phyloP scores from a whole-genome alignment of 768 basidiomycete genomes.

The Calocybe indica region DNA sequence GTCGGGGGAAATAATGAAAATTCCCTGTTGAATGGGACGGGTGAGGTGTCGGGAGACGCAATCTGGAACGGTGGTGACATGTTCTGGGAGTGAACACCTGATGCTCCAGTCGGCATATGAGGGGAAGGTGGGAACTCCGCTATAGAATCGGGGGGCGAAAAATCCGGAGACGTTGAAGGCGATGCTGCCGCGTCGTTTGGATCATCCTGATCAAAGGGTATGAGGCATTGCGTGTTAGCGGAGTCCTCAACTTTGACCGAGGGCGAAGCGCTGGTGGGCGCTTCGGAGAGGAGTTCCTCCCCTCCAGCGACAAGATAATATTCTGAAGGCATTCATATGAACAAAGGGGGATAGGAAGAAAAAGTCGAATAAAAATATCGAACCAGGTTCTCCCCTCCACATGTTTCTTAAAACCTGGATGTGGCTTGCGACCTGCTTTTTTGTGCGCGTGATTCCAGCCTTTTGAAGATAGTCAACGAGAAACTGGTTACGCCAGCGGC shows the following conservation, averaged over 20 bases:
- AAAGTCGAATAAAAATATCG: constrained; percentile 9
- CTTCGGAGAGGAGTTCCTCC: constrained; percentile 59
- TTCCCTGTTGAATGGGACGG: too few species aligned
- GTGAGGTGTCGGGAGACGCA: background rate
- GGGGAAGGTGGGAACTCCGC: constrained; percentile 43
- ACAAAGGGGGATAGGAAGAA: constrained; percentile 7
- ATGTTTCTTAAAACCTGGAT: constrained; percentile 82
- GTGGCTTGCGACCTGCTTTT: constrained; percentile 89
- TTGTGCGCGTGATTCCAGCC: constrained; percentile 63
- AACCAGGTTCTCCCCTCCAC: constrained; percentile 82
- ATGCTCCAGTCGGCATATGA: constrained; percentile 16
- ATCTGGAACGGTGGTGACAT: background rate
- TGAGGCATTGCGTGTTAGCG: constrained; percentile 33
- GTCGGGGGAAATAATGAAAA: too few species aligned
- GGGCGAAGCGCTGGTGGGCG: constrained; percentile 31
- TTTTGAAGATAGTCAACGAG: constrained; percentile 76
- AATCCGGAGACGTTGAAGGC: constrained; percentile 37
- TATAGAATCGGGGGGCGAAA: constrained; percentile 38
- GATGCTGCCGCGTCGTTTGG: constrained; percentile 25
- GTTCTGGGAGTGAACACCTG: constrained; percentile 2
- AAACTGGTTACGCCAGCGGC: constrained; percentile 80
- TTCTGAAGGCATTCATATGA: constrained; percentile 33
- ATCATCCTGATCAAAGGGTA: constrained; percentile 42
- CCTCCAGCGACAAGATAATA: constrained; percentile 78
- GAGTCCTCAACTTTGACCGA: constrained; percentile 54